Base-by-base conservation (phyloP, 192 early-diverging fungal species). In the Entomortierella beljakovae region DNA sequence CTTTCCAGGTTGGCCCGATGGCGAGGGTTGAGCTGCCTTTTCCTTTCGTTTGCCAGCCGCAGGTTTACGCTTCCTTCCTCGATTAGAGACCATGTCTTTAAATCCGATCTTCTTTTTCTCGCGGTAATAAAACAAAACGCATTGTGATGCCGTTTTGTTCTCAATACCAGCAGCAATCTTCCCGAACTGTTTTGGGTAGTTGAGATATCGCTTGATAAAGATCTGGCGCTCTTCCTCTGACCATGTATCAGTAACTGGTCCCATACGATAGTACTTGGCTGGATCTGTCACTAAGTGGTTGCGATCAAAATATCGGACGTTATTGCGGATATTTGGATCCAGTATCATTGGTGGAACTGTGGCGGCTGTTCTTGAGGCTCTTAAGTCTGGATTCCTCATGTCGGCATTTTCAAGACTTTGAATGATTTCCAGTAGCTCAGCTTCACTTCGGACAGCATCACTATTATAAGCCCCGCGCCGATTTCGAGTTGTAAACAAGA, bases 61-160 rank as follows among this genome's bases (percentile, higher is more conserved):
- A 54, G 59, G 32, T 20, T 83, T 80, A 37, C 67, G 61, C 32
- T 82, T 88, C 53, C 80, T 84, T 53, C 70, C 81, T 42, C 73
- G 84, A 59, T 65, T 89, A 53, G 82, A 70, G 53, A 90, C 83
- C 42, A 93, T 77, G 1, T 84, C 87, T 82, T 93, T 93, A 58
- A 92, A 86, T 25, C 88, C 85, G 55, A 92, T 84, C 26, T 84
- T 87, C 57, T 92, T 92, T 81, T 94, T 93, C 53, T 90, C 90
- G 29, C 92, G 87, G 74, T 94, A 94, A 74, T 94, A 94, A 42
- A 91, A 92, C 38, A 91, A 66, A 23, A 93, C 91, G 50, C 92
- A 94, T 56, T 91, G 88, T 37, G 86, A 85, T 31, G 89, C 88
- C 0, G 84, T 85, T 80, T 94, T 94, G 70, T 83, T 74, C 31